Evolutionary conservation across 306 rosid species (phyloP).

Genomic region (Aeschynomene evenia): DNA sequence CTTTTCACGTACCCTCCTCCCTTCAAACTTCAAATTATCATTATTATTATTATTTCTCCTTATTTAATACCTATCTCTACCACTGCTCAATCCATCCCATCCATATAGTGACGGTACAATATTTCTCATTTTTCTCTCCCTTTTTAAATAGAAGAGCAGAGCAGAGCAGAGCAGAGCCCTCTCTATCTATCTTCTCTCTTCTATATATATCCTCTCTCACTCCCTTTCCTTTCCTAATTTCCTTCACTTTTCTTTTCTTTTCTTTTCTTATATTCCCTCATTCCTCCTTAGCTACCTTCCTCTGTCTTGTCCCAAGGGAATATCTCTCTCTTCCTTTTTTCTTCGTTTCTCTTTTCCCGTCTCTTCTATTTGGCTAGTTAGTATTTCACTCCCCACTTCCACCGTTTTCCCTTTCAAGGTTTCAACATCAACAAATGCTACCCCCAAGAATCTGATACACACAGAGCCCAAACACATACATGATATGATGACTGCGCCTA

Average conservation of each 20-base stretch:
- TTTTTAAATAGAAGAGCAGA: no score
- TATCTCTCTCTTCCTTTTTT: constrained; percentile 22
- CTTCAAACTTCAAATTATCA: constrained; percentile 55
- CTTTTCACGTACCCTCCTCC: constrained; percentile 38
- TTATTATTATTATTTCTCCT: no score
- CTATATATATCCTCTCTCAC: not conserved
- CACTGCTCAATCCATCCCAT: constrained; percentile 23
- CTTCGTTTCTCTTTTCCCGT: not conserved
- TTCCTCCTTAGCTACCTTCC: constrained; percentile 29
- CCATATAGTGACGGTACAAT: constrained; percentile 1
- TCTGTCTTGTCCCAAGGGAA: constrained; percentile 44
- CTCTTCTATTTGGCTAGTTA: not conserved
- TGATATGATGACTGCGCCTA: constrained; percentile 26
- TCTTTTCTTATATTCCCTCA: constrained; percentile 46
- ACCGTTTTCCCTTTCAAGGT: constrained; percentile 22
- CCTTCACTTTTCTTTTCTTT: constrained; percentile 37
- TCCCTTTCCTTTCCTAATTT: constrained; percentile 34
- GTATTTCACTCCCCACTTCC: constrained; percentile 17
- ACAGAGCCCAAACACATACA: not conserved
- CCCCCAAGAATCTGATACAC: constrained; percentile 26
- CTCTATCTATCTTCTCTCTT: constrained; percentile 33
- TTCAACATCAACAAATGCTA: constrained; percentile 53
- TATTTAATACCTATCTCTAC: constrained; percentile 37
- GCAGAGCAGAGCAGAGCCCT: no score
- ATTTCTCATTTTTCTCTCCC: constrained; percentile 28